Base-by-base conservation (phyloP, 306 rosid species). In the Gastrolobium villosum region DNA sequence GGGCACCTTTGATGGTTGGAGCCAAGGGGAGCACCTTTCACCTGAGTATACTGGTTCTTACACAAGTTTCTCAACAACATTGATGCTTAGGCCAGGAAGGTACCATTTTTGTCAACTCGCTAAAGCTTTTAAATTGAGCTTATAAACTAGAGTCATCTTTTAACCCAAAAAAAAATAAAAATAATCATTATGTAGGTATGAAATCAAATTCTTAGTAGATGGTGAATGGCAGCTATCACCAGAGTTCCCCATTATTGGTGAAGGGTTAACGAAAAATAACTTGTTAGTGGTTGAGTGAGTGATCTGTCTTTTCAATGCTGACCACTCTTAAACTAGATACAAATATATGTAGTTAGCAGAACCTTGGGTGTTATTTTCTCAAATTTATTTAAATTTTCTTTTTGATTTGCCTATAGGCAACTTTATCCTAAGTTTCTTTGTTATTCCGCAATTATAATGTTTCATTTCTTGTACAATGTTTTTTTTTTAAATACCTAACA, bases 1-100 rank as follows among this genome's bases (percentile, higher is more conserved):
- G 99, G 99, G 99, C 30, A 87, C 85, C 43, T 95, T 95, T 71
- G 99, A 95, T 74, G 98, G 99, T 26, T 93, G 98, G 99, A 95
- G 97, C 81, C 93, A 89, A 77, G 99, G 99, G 57, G 98, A 95
- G 85, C 84, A 88, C 57, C 86, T 95, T 68, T 95, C 99, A 14
- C 87, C 97, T 3, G 97, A 95, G 74, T 93, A 95, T 70, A 82
- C 86, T 28, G 94, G 91, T 81, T 90, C 92, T 67, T 91, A 62
- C 78, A 86, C 97, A 15, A 87, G 82, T 53, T 95, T 95, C 87
- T 95, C 98, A 10, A 82, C 99, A 72, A 89, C 88, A 69, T 73
- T 95, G 71, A 50, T 83, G 91, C 93, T 95, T 14, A 86, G 94
- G 70, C 97, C 97, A 7, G 97, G 99, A 84, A 95, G 97, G 97